phyloP scores from a whole-genome alignment of 345 rosid species.

The Citrus cavaleriei region DNA sequence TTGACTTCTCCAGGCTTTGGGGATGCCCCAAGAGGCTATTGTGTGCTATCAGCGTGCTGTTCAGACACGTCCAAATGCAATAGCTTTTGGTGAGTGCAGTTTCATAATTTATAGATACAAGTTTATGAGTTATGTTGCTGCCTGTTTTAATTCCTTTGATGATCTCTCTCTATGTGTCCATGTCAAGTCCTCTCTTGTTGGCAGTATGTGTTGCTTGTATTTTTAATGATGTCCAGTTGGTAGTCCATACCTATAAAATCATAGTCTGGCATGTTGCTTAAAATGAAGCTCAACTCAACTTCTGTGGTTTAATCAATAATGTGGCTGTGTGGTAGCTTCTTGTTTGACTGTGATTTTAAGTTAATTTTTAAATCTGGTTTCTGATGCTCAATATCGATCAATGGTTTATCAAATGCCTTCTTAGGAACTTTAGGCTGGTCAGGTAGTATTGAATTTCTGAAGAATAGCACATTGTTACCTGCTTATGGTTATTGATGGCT shows the following conservation, averaged over 20 bases:
- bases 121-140: background rate
- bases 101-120: background rate
- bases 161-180: background rate
- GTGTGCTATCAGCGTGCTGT: conserved; percentile 86
- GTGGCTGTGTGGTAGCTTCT: background rate
- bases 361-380: background rate
- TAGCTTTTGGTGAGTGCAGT: conserved; percentile 74
- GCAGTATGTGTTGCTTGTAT: background rate
- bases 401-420: background rate
- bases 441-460: background rate
- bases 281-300: background rate
- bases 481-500: background rate
- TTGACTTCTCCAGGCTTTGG: conserved; percentile 72
- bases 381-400: background rate
- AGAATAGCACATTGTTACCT: background rate
- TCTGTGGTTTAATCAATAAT: background rate
- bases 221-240: background rate
- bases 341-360: background rate
- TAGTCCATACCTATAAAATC: background rate
- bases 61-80: conserved; percentile 81
- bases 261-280: background rate
- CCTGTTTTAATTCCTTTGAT: background rate
- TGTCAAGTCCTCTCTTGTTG: background rate
- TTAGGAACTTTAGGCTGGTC: background rate
- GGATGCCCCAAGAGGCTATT: conserved; percentile 93